Evolutionary conservation across 257 asterid genomes (phyloP), one percentile per base, ranked within the genome.

Genomic region (Craterostigma plantagineum): DNA sequence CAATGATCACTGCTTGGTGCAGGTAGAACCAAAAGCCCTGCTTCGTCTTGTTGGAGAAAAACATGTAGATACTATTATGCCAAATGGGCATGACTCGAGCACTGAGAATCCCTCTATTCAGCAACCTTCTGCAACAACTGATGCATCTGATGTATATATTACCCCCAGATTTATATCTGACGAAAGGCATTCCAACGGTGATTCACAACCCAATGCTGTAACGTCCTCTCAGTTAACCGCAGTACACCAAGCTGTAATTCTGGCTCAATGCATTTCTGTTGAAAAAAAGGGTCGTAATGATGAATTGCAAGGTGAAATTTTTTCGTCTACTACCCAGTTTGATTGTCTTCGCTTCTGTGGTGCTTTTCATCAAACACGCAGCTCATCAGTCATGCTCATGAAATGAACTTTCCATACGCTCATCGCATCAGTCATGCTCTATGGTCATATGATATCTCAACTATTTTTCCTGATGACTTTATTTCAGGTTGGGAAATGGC

Each of bases 401-500:
- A n/a, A n/a, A n/a, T n/a, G n/a, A n/a, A n/a, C n/a, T n/a, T n/a
- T n/a, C n/a, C n/a, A n/a, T n/a, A n/a, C n/a, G n/a, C n/a, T n/a
- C n/a, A n/a, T n/a, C n/a, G n/a, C n/a, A n/a, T n/a, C n/a, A n/a
- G n/a, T n/a, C n/a, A n/a, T n/a, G n/a, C n/a, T 23, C 30, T 2
- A 6, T 23, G 30, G 30, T 23, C 6, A 23, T 23, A 23, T 23
- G 30, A 6, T 36, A 10, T 34, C 46, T 47, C 45, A 52, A 44
- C 42, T 36, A 49, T 50, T n/a, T 54, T 45, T 57, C 56, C 18
- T 45, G 40, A 11, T 56, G 33, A 43, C 51, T 47, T 37, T 56
- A 23, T 64, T 73, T 43, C 84, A 80, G 93, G 40, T 52, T 79
- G 80, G 85, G 75, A 87, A 60, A 69, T 87, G 95, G 93, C 93